Base-by-base conservation (phyloP, 2,329 filamentous ascomycete genomes). In the Zymoseptoria ardabiliae region DNA sequence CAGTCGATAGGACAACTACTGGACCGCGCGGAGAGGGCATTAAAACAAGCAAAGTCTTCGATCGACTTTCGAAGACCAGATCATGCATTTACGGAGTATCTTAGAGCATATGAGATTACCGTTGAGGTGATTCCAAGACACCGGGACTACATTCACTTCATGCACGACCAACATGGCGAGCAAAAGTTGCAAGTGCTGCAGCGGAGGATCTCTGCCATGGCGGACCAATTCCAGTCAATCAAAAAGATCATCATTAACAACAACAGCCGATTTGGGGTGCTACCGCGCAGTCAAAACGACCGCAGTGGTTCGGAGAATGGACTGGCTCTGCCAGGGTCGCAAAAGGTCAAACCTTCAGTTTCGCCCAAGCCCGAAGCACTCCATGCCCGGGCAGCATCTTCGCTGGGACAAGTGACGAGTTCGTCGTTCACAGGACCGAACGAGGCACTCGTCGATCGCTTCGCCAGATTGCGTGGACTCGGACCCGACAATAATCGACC, bases 21-120 rank as follows among this genome's bases (percentile, higher is more conserved):
- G 21, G 70, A 73, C 6, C 62, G 66, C 8, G 79, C 79, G 48
- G 73, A 75, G 35, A 65, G 66, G 10, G 74, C 75, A 57, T 72
- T 79, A 60, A 71, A 68, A 48, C 72, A 72, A 52, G 87, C 89
- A 45, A 82, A 85, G 63, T 82, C 81, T 56, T 78, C 81, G 58
- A 67, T 85, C 60, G 82, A 83, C 54, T 87, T 89, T 74, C 78
- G 83, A 23, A 80, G 85, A 41, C 84, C 86, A 4, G 91, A 94
- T 70, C 74, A 85, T 45, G 92, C 92, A 2, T 87, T 96, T 58
- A 84, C 88, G 64, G 89, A 96, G 62, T 97, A 93, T 70, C 82
- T 97, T 59, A 84, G 87, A 63, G 90, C 92, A 10, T 91, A 83
- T 61, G 86, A 91, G 59, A 88, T 97, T 58, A 83, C 89, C 13